A percentile compares a stretch with the other conserved stretches of the same genome.
Conservation (phyloP, 257 asterid genomes). For the Fraxinus pennsylvanica region DNA sequence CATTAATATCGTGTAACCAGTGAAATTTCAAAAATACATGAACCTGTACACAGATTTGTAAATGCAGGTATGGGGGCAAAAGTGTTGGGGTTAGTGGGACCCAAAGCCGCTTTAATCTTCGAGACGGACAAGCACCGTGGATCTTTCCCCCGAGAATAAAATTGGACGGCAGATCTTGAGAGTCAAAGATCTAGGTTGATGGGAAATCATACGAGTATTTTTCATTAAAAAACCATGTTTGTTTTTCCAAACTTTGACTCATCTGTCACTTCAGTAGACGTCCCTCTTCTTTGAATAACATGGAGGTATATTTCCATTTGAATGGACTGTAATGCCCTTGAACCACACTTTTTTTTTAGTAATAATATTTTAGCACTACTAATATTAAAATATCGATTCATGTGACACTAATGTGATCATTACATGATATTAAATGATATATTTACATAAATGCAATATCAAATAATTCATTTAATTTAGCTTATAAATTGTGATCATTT, state of each 20-base stretch:
- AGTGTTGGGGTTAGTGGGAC: background rate
- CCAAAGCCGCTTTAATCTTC: background rate
- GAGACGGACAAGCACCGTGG: background rate
- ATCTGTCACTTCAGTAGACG: constrained; percentile 5
- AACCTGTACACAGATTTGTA: background rate
- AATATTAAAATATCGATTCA: no score
- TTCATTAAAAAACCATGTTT: background rate
- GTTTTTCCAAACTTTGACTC: constrained; percentile 22
- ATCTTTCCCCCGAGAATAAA: background rate
- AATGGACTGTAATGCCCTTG: constrained; percentile 4
- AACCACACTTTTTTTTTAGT: background rate
- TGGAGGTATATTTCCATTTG: constrained; percentile 2
- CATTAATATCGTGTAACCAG: no score
- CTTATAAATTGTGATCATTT: no score
- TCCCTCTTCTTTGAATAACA: background rate
- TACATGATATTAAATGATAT: no score
- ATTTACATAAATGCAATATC: no score
- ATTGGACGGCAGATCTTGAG: background rate
- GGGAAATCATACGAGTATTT: background rate
- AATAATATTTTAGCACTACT: no score
- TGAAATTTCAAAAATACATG: background rate
- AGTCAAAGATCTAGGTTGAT: background rate
- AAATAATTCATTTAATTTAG: no score
- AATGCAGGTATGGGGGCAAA: background rate
- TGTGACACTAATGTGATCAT: no score